Base-by-base conservation (phyloP, 1,139 yeast species). In the Magnusiomyces tetraspermus region DNA sequence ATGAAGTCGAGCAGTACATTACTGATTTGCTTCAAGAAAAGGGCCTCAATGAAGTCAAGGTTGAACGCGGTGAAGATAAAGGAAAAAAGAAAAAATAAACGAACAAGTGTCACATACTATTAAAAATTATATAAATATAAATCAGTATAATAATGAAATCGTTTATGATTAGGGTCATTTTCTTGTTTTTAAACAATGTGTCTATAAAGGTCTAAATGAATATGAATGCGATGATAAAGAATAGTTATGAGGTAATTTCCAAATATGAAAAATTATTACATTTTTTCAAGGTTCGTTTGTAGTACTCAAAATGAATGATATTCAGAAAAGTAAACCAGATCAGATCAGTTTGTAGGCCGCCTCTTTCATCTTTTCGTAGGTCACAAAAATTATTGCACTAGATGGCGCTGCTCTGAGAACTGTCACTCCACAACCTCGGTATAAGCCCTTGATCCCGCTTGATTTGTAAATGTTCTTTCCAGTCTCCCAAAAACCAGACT, bases 371-470 rank as follows among this genome's bases (percentile, higher is more conserved):
- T 78, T 70, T 64, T 89, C 96, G 64, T 89, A 88, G 15, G 83
- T 75, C 61, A 84, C 80, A 69, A 90, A 90, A 44, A 90, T 87
- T 33, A 84, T 75, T 2, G 97, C 96, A 61, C 88, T 87, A 1
- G 96, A 89, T 0, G 97, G 97, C 0, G 87, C 79, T 0, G 96
- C 89, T 62, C 96, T 77, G 3, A 80, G 62, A 57, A 88, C 69
- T 0, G 97, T 89, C 53, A 90, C 83, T 0, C 94, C 88, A 56
- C 92, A 74, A 1, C 98, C 97, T 58, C 85, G 79, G 63, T 90
- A 90, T 54, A 90, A 78, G 8, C 85, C 89, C 23, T 71, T 61
- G 2, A 88, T 51, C 0, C 92, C 92, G 2, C 85, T 73, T 53
- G 71, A 65, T 40, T 66, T 58, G 64, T 72, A 69, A 57, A 80